A percentile compares a stretch with the other conserved stretches of the same genome.
These are phyloP conservation scores for Asterophora lycoperdoides DNA, from an alignment of 768 basidiomycete species.

Conservation along the genomic window DNA sequence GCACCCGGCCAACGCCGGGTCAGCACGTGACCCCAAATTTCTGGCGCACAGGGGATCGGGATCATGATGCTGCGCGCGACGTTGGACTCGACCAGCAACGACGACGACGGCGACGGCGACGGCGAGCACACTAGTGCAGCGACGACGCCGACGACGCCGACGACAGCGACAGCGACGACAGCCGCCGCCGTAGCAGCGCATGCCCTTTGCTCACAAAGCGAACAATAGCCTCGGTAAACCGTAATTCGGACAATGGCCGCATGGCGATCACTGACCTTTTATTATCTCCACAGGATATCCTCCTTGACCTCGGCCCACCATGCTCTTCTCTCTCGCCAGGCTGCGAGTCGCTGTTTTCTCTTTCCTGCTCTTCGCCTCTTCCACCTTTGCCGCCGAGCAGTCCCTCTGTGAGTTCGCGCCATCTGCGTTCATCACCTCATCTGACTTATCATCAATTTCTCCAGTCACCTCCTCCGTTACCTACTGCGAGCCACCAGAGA, in stretches of 20 bases:
- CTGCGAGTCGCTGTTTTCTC: constrained; percentile 54
- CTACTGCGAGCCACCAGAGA: constrained; percentile 78
- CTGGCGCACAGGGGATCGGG: not conserved
- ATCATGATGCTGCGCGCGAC: no score
- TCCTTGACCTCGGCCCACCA: constrained; percentile 34
- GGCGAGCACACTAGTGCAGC: not conserved
- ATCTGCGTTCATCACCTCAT: constrained; percentile 3
- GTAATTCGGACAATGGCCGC: constrained; percentile 14
- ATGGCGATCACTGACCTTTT: constrained; percentile 3
- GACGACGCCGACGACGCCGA: not conserved
- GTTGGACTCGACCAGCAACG: no score
- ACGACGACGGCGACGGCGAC: not conserved
- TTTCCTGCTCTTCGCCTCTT: constrained; percentile 32
- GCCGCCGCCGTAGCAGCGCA: not conserved
- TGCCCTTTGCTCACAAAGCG: constrained; percentile 5
- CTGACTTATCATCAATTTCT: constrained; percentile 15
- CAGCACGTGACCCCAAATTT: constrained; percentile 13
- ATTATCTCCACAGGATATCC: constrained; percentile 2
- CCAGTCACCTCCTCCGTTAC: constrained; percentile 85
- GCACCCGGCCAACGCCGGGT: constrained; percentile 16
- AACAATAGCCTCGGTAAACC: constrained; percentile 14
- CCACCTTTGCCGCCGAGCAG: constrained; percentile 47
- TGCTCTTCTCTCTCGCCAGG: constrained; percentile 72
- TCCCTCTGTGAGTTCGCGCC: constrained; percentile 51
- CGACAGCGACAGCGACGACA: not conserved